These are phyloP conservation scores for Blastobotrys parvus DNA, from an alignment of 805 yeast genomes.

Conservation along the genomic window DNA sequence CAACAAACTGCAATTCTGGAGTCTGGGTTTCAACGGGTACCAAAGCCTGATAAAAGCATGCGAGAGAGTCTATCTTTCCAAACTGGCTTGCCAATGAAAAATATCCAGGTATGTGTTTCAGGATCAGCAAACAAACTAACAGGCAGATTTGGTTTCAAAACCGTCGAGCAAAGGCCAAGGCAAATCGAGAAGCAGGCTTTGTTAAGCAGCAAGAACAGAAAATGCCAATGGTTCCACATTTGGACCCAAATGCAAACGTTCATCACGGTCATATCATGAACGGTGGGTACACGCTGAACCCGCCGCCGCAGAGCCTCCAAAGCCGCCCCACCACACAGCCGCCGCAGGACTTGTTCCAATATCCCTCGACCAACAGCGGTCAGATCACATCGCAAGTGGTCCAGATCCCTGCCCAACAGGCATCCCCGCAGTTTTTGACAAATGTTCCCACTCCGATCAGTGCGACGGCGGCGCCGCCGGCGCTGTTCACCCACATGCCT, in stretches of 20 bases:
- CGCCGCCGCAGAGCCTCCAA: conserved; percentile 1
- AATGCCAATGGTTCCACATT: not conserved
- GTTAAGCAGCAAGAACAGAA: not conserved
- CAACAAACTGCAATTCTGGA: conserved; percentile 46
- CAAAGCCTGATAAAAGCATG: conserved; percentile 66
- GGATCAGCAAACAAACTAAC: conserved; percentile 72
- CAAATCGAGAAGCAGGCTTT: conserved; percentile 46
- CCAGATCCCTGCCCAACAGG: conserved; percentile 4
- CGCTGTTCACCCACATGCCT: not conserved
- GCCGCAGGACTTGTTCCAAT: conserved; percentile 2
- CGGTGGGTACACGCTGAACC: conserved; percentile 1
- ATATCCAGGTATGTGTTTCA: conserved; percentile 66
- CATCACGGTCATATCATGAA: conserved; percentile 1
- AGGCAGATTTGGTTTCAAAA: conserved; percentile 95
- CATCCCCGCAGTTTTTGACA: not conserved
- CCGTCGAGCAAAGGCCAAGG: conserved; percentile 42
- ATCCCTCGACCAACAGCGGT: conserved; percentile 4
- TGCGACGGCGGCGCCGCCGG: not conserved
- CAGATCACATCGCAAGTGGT: conserved; percentile 5
- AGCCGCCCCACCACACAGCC: not conserved
- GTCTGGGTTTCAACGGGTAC: conserved; percentile 59
- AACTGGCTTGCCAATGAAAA: conserved; percentile 75
- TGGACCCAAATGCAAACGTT: not conserved
- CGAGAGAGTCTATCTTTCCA: conserved; percentile 60
- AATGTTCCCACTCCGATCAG: not conserved